Percentiles rank a stretch among this genome's conserved stretches.
These are phyloP conservation scores for Mycena epipterygia DNA, from an alignment of 768 basidiomycete species.

Conservation along the genomic window DNA sequence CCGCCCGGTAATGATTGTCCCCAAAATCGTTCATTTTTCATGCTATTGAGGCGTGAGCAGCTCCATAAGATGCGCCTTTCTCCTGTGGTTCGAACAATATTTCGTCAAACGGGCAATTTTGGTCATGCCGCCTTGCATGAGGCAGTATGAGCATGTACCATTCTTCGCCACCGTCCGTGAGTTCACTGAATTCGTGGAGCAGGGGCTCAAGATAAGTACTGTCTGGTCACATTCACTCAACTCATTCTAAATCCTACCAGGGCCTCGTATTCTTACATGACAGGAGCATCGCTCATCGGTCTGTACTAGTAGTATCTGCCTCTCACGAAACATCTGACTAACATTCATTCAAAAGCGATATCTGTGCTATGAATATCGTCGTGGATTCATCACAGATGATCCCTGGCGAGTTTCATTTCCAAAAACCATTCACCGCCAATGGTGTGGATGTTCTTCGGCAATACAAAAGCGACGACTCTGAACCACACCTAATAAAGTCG, in stretches of 20 bases:
- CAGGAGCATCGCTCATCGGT: constrained; percentile 22
- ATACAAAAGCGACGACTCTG: background rate
- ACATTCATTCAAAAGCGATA: constrained; percentile 13
- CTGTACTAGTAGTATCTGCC: background rate
- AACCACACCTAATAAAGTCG: background rate
- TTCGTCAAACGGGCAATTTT: background rate
- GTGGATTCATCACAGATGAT: constrained; percentile 1
- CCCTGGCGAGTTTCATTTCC: constrained; percentile 14
- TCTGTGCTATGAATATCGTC: background rate
- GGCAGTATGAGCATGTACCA: background rate
- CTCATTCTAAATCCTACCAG: background rate
- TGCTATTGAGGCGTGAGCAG: too few species aligned
- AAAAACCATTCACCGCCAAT: background rate
- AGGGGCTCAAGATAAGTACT: constrained; percentile 6
- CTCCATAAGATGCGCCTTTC: too few species aligned
- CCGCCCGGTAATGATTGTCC: too few species aligned
- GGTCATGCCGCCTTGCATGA: constrained; percentile 16
- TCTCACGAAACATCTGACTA: too few species aligned
- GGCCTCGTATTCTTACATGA: constrained; percentile 13
- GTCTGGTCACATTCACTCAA: background rate
- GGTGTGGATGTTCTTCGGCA: background rate
- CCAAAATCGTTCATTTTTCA: too few species aligned
- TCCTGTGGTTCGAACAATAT: too few species aligned
- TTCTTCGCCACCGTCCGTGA: background rate
- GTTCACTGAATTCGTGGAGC: background rate